These are phyloP conservation scores for Fusarium camptoceras DNA, from an alignment of 2,329 filamentous ascomycete species.

Conservation along the genomic window DNA sequence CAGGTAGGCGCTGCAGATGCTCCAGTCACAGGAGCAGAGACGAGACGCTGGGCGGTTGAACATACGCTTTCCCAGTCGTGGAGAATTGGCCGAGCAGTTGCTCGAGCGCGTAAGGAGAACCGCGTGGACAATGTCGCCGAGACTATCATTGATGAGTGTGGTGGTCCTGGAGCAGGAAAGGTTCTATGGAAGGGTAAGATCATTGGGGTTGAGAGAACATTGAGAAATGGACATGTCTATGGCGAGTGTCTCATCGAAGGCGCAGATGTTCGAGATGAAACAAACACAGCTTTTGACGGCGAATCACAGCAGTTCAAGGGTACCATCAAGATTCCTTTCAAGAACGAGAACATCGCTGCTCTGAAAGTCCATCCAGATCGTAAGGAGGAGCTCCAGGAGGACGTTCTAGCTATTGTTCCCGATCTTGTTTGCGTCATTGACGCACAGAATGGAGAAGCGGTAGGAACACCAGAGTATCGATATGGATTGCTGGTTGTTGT, in stretches of 20 bases:
- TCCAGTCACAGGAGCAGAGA: slow-evolving; percentile 62
- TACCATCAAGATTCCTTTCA: slow-evolving; percentile 74
- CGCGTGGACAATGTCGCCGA: slow-evolving; percentile 66
- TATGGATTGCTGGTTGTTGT: slow-evolving; percentile 65
- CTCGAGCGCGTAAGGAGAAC: slow-evolving; percentile 61
- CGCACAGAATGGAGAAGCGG: slow-evolving; percentile 65
- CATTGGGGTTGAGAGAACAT: slow-evolving; percentile 66
- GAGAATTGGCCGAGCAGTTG: slow-evolving; percentile 71
- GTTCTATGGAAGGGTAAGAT: slow-evolving; percentile 75
- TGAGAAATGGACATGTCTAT: slow-evolving; percentile 69
- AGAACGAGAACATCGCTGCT: slow-evolving; percentile 79
- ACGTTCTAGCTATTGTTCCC: slow-evolving; percentile 65
- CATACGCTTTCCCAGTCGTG: slow-evolving; percentile 66
- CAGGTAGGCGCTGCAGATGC: slow-evolving; percentile 62
- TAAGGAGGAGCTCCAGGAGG: slow-evolving; percentile 54
- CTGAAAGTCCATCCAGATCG: slow-evolving; percentile 51
- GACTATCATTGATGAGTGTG: slow-evolving; percentile 68
- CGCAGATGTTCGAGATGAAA: slow-evolving; percentile 54
- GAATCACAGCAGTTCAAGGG: slow-evolving; percentile 54
- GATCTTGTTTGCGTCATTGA: slow-evolving; percentile 69
- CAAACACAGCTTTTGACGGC: slow-evolving; percentile 11
- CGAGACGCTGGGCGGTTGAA: slow-evolving; percentile 63
- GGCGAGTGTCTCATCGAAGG: slow-evolving; percentile 69
- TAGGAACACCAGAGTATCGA: slow-evolving; percentile 68
- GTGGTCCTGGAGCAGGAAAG: slow-evolving; percentile 63